Conservation (phyloP, 495 filamentous ascomycete genomes). For the Neurospora discreta region DNA sequence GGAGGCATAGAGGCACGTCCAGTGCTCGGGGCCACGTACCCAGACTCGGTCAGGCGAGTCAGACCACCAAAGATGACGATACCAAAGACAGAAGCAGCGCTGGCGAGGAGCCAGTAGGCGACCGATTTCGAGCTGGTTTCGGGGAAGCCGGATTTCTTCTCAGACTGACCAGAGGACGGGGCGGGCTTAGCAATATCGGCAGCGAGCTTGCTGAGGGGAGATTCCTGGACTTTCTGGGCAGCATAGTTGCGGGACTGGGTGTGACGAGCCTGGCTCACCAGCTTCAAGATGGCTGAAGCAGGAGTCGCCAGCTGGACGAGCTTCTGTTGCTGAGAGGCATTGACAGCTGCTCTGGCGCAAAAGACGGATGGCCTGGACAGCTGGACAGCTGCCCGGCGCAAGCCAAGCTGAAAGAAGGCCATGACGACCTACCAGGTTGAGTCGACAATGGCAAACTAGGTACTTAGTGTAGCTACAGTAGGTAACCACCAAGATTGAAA, state of each 20-base stretch:
- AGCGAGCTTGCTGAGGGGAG: slow-evolving; percentile 5
- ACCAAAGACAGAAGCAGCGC: slow-evolving; percentile 85
- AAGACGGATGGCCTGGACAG: slow-evolving; percentile 46
- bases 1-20: background rate
- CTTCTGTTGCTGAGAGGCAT: slow-evolving; percentile 18
- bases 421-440: slow-evolving; percentile 19
- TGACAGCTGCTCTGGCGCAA: slow-evolving; percentile 32
- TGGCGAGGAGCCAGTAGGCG: slow-evolving; percentile 87
- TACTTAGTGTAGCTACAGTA: too few species aligned
- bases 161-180: background rate
- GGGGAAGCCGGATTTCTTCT: slow-evolving; percentile 46
- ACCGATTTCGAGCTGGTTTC: slow-evolving; percentile 60
- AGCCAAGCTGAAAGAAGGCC: slow-evolving; percentile 36
- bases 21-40: slow-evolving; percentile 43
- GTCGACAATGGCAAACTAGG: slow-evolving; percentile 9
- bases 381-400: slow-evolving; percentile 41
- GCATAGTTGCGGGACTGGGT: slow-evolving; percentile 1
- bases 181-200: slow-evolving; percentile 6
- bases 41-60: slow-evolving; percentile 89
- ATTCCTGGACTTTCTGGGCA: slow-evolving; percentile 1
- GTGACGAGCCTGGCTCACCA: background rate
- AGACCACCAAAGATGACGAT: slow-evolving; percentile 93
- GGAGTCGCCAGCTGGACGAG: slow-evolving; percentile 6
- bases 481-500: too few species aligned
- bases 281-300: slow-evolving; percentile 4